Base-by-base conservation (phyloP, 768 basidiomycete species). In the Kwoniella shandongensis region DNA sequence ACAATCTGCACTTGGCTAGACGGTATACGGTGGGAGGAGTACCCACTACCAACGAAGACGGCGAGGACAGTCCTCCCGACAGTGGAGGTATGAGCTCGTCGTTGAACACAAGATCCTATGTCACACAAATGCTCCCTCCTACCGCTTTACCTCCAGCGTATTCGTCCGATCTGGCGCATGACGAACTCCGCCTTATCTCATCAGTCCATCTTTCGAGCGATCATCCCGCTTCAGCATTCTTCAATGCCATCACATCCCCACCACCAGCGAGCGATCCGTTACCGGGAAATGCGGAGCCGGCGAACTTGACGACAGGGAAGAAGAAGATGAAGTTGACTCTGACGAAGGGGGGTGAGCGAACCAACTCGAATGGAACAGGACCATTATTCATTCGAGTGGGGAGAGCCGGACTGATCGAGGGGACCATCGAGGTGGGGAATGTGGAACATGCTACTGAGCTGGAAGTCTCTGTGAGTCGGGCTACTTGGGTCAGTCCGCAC, bases 101-200 rank as follows among this genome's bases (percentile, higher is more conserved):
- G 40, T 23, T 30, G 18, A 20, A 38, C 11, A 42, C 44, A 20
- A 46, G 30, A 18, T 30, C 48, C 17, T 35, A 40, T 11, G 35
- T 71, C 26, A 13, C 13, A 13, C 32, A 32, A 13, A 63, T 65
- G n/a, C 42, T 62, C 2, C 67, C 64, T 11, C 68, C 70, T 12
- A 61, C 61, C 1, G 26, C 57, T 13, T 48, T 62, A 36, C 61
- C 66, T 7, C 72, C 72, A 10, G 56, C 57, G 18, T 73, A 73
- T 45, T 66, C 69, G 12, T 54, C 72, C 27, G 56, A 63, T 39
- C 47, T 73, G 12, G 61, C 42, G 17, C 32, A 48, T 1, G 63
- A 73, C 35, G 72, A 73, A 50, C 41, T 65, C 2, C 56, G 72
- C 13, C 52, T 73, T 18, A 70, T 73, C 15, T 73, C 72, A 10